Evolutionary conservation across 768 basidiomycete genomes (phyloP).

Genomic region (Kwoniella europaea): DNA sequence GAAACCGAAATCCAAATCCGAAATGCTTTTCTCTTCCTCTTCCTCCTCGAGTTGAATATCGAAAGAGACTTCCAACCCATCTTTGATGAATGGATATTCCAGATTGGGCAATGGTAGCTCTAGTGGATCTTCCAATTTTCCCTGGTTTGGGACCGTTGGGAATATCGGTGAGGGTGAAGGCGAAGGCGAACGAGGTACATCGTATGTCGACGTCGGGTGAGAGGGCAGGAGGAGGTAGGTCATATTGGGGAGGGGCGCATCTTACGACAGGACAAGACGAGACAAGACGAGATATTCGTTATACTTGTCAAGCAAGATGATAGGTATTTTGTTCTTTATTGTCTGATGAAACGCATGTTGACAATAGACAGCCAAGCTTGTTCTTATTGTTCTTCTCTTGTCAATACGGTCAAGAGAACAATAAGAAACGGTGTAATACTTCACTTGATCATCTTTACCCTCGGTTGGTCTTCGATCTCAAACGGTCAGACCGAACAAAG

Average conservation of each 20-base stretch:
- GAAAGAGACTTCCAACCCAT: conserved; percentile 1
- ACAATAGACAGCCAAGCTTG: no score
- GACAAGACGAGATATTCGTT: background rate
- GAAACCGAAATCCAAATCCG: conserved; percentile 1
- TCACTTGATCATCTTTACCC: no score
- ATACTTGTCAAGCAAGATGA: background rate
- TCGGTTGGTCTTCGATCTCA: no score
- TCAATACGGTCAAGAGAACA: no score
- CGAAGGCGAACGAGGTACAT: conserved; percentile 20
- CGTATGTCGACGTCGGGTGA: background rate
- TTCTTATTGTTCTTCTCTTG: no score
- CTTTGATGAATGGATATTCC: conserved; percentile 3
- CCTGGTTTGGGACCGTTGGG: background rate
- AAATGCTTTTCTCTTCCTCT: background rate
- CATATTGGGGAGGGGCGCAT: background rate
- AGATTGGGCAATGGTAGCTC: background rate
- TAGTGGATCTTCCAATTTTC: background rate
- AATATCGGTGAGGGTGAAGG: conserved; percentile 11
- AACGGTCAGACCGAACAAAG: no score
- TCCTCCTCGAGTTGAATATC: background rate
- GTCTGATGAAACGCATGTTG: background rate
- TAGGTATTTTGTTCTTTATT: background rate
- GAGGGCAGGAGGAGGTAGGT: background rate
- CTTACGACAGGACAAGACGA: background rate
- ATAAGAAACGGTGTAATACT: no score